Conservation (phyloP, 345 rosid species). For the Litchi chinensis region DNA sequence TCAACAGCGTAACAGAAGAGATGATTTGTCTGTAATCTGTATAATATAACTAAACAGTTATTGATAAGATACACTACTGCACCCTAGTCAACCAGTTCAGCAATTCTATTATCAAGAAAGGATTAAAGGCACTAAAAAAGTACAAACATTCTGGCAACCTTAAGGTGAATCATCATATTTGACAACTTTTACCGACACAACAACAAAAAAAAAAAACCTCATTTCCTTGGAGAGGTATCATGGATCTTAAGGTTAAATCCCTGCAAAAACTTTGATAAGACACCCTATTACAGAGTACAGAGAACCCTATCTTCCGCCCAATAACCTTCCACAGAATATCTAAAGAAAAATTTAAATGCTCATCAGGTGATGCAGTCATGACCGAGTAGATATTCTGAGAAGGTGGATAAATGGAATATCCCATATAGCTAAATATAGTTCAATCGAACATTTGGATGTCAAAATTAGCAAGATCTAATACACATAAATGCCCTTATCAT, state of each 20-base stretch:
- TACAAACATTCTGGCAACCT: background rate
- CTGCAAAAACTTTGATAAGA: background rate
- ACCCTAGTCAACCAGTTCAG: background rate
- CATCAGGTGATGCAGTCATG: background rate
- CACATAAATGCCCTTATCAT: background rate
- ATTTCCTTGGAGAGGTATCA: background rate
- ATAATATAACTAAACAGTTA: background rate
- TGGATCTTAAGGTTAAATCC: background rate
- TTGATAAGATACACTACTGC: background rate
- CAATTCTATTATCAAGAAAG: background rate
- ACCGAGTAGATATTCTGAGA: background rate
- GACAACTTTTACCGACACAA: background rate
- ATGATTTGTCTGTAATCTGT: background rate
- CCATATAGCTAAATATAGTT: background rate
- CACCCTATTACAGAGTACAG: background rate
- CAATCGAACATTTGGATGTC: background rate
- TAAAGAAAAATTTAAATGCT: background rate
- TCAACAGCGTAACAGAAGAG: background rate
- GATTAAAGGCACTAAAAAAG: background rate
- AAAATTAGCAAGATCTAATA: background rate
- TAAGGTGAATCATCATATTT: background rate
- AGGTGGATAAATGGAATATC: background rate
- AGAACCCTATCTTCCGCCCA: background rate
- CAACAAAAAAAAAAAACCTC: background rate
- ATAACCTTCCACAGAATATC: background rate